Percentiles rank a stretch among this genome's conserved stretches.
phyloP scores from a whole-genome alignment of 805 yeast genomes.

The Candida maesae region DNA sequence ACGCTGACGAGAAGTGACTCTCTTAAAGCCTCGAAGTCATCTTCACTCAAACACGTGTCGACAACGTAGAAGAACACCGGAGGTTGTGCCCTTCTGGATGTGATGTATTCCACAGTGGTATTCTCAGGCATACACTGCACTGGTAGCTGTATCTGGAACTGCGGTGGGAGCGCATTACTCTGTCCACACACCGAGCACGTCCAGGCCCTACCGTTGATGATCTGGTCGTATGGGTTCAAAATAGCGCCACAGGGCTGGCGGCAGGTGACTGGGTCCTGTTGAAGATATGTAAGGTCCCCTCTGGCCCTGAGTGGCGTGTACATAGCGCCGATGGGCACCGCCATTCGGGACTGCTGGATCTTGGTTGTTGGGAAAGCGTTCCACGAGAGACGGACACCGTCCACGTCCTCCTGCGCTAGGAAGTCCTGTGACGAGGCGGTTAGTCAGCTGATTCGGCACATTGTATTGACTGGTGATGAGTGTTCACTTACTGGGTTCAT shows the following conservation, averaged over 20 bases:
- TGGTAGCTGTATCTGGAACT: conserved; percentile 23
- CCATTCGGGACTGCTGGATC: conserved; percentile 46
- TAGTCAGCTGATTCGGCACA: neutral
- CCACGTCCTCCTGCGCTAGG: conserved; percentile 28
- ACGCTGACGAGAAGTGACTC: conserved; percentile 45
- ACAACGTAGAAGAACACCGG: conserved; percentile 49
- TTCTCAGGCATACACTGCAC: conserved; percentile 14
- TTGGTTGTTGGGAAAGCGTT: conserved; percentile 53
- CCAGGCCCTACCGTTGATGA: conserved; percentile 39
- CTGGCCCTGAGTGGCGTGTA: conserved; percentile 57
- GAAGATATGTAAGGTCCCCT: conserved; percentile 34
- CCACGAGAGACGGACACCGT: conserved; percentile 64
- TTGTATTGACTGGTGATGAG: too few species aligned
- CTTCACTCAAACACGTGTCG: conserved; percentile 52
- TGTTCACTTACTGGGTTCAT: neutral
- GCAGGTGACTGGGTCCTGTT: conserved; percentile 45
- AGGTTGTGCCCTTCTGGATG: conserved; percentile 24
- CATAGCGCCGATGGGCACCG: conserved; percentile 53
- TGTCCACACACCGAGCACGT: conserved; percentile 53
- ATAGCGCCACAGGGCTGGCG: conserved; percentile 49
- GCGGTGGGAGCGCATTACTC: conserved; percentile 41
- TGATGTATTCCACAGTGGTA: conserved; percentile 50
- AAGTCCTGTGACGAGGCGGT: conserved; percentile 8
- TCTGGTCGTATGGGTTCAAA: conserved; percentile 44
- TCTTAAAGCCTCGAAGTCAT: conserved; percentile 47